phyloP scores from a whole-genome alignment of 1,284 basidiomycete species.

The Meira miltonrushii region DNA sequence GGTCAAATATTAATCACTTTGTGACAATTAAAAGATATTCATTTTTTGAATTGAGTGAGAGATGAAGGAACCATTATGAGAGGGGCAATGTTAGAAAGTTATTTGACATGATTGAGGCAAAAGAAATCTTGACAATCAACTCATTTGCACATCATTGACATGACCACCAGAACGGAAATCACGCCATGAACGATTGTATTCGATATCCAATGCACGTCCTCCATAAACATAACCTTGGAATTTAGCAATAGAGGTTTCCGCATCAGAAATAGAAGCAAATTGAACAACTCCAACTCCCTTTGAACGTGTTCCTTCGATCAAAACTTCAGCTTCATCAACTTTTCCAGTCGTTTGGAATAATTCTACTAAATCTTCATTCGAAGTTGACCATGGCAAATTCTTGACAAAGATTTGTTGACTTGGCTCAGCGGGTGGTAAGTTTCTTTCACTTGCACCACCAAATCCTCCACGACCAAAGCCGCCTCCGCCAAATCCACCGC shows the following conservation, averaged over 20 bases:
- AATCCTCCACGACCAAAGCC: constrained; percentile 57
- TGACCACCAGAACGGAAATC: constrained; percentile 15
- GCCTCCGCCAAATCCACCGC: constrained; percentile 56
- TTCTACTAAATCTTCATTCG: constrained; percentile 97
- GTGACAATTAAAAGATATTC: no score
- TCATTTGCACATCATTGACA: no score
- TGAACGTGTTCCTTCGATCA: constrained; percentile 81
- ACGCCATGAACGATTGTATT: constrained; percentile 38
- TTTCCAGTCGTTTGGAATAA: constrained; percentile 94
- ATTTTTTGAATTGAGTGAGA: no score
- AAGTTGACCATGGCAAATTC: constrained; percentile 96
- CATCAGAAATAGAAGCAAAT: constrained; percentile 79
- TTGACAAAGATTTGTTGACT: constrained; percentile 95
- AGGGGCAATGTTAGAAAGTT: no score
- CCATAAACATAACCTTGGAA: constrained; percentile 44
- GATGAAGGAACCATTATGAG: no score
- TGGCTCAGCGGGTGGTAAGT: constrained; percentile 61
- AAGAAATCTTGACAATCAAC: no score
- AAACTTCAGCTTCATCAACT: constrained; percentile 86
- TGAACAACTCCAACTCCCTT: constrained; percentile 94
- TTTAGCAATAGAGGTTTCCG: constrained; percentile 74
- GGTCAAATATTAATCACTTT: no score
- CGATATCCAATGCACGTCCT: constrained; percentile 38
- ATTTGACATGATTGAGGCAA: no score
- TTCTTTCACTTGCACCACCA: constrained; percentile 55